A percentile compares a stretch with the other conserved stretches of the same genome.
Conservation (phyloP, 495 filamentous ascomycete species). For the Tetracladium setigerum region DNA sequence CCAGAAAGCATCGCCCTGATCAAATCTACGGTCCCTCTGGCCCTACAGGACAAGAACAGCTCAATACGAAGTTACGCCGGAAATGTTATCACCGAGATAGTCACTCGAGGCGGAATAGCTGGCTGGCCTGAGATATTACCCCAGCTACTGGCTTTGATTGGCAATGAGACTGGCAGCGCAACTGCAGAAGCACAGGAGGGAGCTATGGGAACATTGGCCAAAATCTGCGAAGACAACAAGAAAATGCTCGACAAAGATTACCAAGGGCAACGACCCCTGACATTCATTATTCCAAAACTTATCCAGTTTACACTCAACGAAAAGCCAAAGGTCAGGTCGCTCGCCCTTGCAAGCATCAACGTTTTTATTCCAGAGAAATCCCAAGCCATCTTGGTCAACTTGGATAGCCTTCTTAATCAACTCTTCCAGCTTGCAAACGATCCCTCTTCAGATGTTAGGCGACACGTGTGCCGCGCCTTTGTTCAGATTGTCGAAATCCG, state of each 20-base stretch:
- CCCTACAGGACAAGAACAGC: conserved; percentile 70
- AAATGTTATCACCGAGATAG: conserved; percentile 91
- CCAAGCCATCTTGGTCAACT: conserved; percentile 62
- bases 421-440: conserved; percentile 78
- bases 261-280: conserved; percentile 75
- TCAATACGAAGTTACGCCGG: conserved; percentile 87
- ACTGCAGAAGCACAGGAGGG: conserved; percentile 75
- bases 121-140: conserved; percentile 88
- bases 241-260: conserved; percentile 80
- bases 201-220: conserved; percentile 83
- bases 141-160: conserved; percentile 66
- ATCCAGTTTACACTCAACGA: conserved; percentile 74
- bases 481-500: conserved; percentile 85
- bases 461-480: conserved; percentile 89
- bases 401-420: conserved; percentile 73
- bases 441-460: conserved; percentile 65
- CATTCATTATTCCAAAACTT: conserved; percentile 85
- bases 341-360: conserved; percentile 79
- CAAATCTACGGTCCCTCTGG: conserved; percentile 65
- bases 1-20: conserved; percentile 63
- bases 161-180: conserved; percentile 60
- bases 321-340: conserved; percentile 64
- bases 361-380: conserved; percentile 80
- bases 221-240: conserved; percentile 95
- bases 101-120: conserved; percentile 74